These are phyloP conservation scores for Plenodomus lindquistii DNA, from an alignment of 2,329 filamentous ascomycete species.

Conservation along the genomic window DNA sequence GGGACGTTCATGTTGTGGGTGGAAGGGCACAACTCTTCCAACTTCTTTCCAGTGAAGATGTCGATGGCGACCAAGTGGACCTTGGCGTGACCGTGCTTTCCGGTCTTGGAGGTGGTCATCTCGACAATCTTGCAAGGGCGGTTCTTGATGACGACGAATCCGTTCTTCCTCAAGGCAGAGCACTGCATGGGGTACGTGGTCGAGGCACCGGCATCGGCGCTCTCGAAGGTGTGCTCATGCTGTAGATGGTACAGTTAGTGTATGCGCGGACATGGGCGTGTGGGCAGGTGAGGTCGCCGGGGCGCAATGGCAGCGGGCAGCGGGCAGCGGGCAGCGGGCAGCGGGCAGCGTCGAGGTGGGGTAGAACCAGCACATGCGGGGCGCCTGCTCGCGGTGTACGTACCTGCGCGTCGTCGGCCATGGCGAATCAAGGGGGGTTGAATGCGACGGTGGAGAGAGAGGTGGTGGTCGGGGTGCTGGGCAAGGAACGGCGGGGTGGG, in stretches of 20 bases:
- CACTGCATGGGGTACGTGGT: constrained; percentile 97
- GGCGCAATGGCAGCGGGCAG: constrained; percentile 35
- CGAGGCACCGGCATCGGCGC: constrained; percentile 94
- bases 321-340: no score
- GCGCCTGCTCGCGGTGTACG: constrained; percentile 31
- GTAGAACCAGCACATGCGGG: constrained; percentile 35
- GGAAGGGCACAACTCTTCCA: constrained; percentile 97
- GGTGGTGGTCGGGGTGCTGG: constrained; percentile 30
- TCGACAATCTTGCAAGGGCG: constrained; percentile 99
- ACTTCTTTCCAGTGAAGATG: constrained; percentile 99
- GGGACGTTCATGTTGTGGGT: constrained; percentile 98
- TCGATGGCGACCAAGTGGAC: constrained; percentile 97
- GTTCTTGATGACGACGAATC: constrained; percentile 96
- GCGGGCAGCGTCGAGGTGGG: constrained; percentile 43
- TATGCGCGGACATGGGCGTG: constrained; percentile 4
- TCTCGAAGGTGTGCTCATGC: constrained; percentile 78
- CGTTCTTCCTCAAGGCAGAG: constrained; percentile 99
- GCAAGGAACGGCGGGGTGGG: constrained; percentile 34
- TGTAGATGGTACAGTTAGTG: constrained; percentile 35
- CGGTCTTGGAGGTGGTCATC: constrained; percentile 99
- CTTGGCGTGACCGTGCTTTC: constrained; percentile 99
- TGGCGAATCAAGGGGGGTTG: constrained; percentile 54
- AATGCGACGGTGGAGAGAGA: constrained; percentile 40
- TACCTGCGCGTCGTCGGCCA: constrained; percentile 71
- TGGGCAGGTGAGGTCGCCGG: constrained; percentile 17